Conservation (phyloP, 1,284 basidiomycete genomes). For the Sporisorium scitamineum region DNA sequence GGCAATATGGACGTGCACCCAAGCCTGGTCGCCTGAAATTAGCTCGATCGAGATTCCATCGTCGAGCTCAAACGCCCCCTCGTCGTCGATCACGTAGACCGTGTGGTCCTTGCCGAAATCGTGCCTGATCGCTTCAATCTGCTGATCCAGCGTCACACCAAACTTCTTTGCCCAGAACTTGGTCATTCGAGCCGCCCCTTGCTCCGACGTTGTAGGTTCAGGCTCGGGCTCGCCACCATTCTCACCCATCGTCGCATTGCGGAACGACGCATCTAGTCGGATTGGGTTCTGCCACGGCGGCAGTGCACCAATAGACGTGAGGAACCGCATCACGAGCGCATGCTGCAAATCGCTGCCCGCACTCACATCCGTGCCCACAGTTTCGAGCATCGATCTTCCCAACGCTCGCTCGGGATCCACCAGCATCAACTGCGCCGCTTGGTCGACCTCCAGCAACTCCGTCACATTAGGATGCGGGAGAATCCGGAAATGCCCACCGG, state of each 20-base stretch:
- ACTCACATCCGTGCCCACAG: conserved; percentile 22
- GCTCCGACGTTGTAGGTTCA: background rate
- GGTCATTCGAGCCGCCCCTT: background rate
- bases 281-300: conserved; percentile 59
- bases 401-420: conserved; percentile 1
- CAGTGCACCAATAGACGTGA: conserved; percentile 47
- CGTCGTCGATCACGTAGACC: conserved; percentile 91
- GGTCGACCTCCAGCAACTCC: conserved; percentile 14
- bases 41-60: conserved; percentile 84
- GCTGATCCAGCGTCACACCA: conserved; percentile 25
- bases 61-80: conserved; percentile 86
- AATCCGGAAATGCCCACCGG: conserved; percentile 68
- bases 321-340: conserved; percentile 48
- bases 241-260: conserved; percentile 16
- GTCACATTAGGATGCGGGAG: conserved; percentile 24
- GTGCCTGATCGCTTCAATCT: conserved; percentile 69
- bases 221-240: conserved; percentile 24
- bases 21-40: conserved; percentile 73
- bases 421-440: conserved; percentile 13
- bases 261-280: conserved; percentile 44
- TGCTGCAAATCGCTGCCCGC: conserved; percentile 52
- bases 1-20: conserved; percentile 93
- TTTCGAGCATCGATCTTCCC: conserved; percentile 25
- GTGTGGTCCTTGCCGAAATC: conserved; percentile 82
- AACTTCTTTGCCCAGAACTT: conserved; percentile 16